Percentiles rank a stretch among this genome's conserved stretches.
Conservation (phyloP, 148 eudicot species). For the Cornus florida region DNA sequence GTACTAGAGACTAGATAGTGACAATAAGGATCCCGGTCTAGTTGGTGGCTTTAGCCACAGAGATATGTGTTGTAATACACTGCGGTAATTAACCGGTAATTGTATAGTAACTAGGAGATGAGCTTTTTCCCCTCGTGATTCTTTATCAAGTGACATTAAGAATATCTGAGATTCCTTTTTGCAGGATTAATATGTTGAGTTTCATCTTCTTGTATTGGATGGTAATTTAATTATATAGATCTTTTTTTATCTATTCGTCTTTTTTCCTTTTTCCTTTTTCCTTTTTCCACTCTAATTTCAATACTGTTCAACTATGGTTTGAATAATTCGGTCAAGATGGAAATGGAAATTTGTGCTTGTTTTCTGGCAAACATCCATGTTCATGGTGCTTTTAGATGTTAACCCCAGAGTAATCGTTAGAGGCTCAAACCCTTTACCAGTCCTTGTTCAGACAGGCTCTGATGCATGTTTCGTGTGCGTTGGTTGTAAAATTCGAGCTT, state of each 20-base stretch:
- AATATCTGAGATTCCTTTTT: background rate
- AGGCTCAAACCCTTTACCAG: too few species aligned
- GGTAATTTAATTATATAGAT: background rate
- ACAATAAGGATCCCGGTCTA: background rate
- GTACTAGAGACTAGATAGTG: background rate
- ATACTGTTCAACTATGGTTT: background rate
- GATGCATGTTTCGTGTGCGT: too few species aligned
- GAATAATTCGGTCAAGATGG: too few species aligned
- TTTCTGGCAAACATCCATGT: background rate
- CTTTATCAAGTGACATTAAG: background rate
- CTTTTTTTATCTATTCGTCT: background rate
- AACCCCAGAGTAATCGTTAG: too few species aligned
- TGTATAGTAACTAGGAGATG: slow-evolving; percentile 4
- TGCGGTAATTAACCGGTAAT: background rate
- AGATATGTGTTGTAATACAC: background rate
- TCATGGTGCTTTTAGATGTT: too few species aligned
- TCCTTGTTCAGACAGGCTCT: too few species aligned
- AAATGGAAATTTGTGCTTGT: background rate
- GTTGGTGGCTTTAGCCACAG: background rate
- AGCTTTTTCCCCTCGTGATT: background rate
- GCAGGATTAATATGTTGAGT: background rate
- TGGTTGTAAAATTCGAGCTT: too few species aligned
- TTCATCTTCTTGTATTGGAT: slow-evolving; percentile 1
- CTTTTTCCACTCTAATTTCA: too few species aligned
- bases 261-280: too few species aligned